phyloP scores from a whole-genome alignment of 305 asterid species.

The Fraxinus platypoda region DNA sequence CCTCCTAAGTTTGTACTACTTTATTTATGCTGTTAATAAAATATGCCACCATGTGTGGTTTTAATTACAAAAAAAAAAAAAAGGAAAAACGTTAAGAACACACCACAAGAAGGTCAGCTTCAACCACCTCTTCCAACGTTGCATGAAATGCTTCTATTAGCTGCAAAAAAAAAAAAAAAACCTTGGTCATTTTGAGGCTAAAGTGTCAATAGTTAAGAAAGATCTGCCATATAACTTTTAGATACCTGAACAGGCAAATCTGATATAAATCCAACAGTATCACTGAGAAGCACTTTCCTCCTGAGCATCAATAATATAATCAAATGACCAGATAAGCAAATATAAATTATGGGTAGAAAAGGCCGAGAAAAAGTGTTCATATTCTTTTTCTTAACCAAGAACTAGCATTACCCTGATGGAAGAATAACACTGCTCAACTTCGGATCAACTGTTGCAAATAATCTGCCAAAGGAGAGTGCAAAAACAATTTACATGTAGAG shows the following conservation, averaged over 20 bases:
- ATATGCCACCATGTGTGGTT: background rate
- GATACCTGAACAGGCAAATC: slow-evolving; percentile 93
- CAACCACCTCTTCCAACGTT: slow-evolving; percentile 93
- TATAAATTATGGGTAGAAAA: background rate
- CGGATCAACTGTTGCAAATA: slow-evolving; percentile 97
- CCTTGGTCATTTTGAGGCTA: slow-evolving; percentile 4
- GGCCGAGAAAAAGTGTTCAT: background rate
- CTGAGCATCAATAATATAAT: slow-evolving; percentile 40
- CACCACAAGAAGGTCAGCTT: slow-evolving; percentile 99
- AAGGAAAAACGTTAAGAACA: slow-evolving; percentile 14
- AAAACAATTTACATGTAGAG: slow-evolving; percentile 3
- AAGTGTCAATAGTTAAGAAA: background rate
- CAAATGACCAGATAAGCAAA: slow-evolving; percentile 6
- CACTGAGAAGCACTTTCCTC: slow-evolving; percentile 91
- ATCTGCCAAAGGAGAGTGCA: slow-evolving; percentile 51
- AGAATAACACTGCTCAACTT: slow-evolving; percentile 77
- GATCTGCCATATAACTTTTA: slow-evolving; percentile 16
- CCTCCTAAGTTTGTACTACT: background rate
- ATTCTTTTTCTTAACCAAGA: slow-evolving; percentile 7
- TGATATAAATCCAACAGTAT: slow-evolving; percentile 95
- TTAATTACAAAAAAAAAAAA: no score
- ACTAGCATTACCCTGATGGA: slow-evolving; percentile 80
- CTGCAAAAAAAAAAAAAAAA: slow-evolving; percentile 40
- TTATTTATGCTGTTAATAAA: background rate
- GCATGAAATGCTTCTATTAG: slow-evolving; percentile 97